Percentiles rank a stretch among this genome's conserved stretches.
These are phyloP conservation scores for Corylus americana DNA, from an alignment of 306 rosid species.

Conservation along the genomic window DNA sequence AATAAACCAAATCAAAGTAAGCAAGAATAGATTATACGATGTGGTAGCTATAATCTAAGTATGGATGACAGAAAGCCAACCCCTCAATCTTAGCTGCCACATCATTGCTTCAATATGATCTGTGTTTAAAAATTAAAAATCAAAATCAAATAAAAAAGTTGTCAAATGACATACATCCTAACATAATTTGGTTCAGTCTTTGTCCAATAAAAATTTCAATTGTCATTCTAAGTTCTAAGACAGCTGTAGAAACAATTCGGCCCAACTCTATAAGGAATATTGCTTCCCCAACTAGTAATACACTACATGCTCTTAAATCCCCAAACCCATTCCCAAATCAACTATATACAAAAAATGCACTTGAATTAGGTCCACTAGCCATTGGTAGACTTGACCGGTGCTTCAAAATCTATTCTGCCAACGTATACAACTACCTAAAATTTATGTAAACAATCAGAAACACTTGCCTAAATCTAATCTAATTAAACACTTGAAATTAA, in stretches of 20 bases:
- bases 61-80: background rate
- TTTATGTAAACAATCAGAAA: background rate
- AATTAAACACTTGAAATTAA: background rate
- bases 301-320: background rate
- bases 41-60: background rate
- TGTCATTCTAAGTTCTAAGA: background rate
- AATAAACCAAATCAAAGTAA: background rate
- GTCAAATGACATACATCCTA: background rate
- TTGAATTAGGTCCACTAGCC: background rate
- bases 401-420: background rate
- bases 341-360: background rate
- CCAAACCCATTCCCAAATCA: background rate
- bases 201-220: background rate
- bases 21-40: background rate
- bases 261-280: background rate
- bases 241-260: background rate
- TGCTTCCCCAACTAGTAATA: background rate
- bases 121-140: too few species aligned
- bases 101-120: background rate
- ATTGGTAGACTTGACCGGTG: background rate
- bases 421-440: background rate
- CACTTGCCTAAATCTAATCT: background rate
- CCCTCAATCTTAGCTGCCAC: background rate
- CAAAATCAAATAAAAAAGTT: too few species aligned
- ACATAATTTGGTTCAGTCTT: background rate